Base-by-base conservation (phyloP, 2,329 filamentous ascomycete genomes). In the Diaporthe velutina region DNA sequence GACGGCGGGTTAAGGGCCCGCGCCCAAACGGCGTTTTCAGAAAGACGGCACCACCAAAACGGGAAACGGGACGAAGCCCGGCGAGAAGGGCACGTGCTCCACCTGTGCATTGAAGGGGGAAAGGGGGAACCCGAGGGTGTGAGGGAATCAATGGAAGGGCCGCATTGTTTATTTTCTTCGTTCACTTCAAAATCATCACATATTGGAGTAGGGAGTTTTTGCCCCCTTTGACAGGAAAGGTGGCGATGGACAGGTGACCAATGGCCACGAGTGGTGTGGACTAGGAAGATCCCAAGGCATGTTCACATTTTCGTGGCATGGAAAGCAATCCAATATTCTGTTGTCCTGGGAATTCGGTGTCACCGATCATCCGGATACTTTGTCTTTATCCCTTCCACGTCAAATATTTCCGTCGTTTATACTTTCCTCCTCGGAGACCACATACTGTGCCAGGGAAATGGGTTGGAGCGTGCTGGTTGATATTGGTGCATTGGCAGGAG, bases 1-100 rank as follows among this genome's bases (percentile, higher is more conserved):
- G 22, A 54, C 12, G 70, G 70, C 55, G 40, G 54, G 17, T 30
- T 30, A 25, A 33, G 17, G 25, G 58, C n/a, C 8, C 33, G 40
- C 55, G 35, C 35, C 55, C 25, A 35, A 71, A 71, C 57, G 70
- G 70, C 70, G 70, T 71, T 71, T 50, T 60, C 50, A 71, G 55
- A 58, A 40, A 57, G 64, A 68, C 15, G 48, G 45, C 45, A 54
- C 45, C 48, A 68, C 64, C 64, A 54, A 68, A 68, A 54, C 64
- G 64, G 64, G 64, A 68, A 22, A 68, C 64, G 64, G 64, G 64
- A 68, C 64, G 64, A 68, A 68, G 48, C 33, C 64, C 48, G 64
- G 60, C 60, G 60, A 40, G 48, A 33, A 33, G 22, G 64, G 48
- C 64, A 54, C 64, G 64, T 54, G 64, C 64, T 50, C 33, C 35